A percentile compares a stretch with the other conserved stretches of the same genome.
Evolutionary conservation across 108 stramenopile species (phyloP).

Genomic region (Pseudonitzschia multiseries): DNA sequence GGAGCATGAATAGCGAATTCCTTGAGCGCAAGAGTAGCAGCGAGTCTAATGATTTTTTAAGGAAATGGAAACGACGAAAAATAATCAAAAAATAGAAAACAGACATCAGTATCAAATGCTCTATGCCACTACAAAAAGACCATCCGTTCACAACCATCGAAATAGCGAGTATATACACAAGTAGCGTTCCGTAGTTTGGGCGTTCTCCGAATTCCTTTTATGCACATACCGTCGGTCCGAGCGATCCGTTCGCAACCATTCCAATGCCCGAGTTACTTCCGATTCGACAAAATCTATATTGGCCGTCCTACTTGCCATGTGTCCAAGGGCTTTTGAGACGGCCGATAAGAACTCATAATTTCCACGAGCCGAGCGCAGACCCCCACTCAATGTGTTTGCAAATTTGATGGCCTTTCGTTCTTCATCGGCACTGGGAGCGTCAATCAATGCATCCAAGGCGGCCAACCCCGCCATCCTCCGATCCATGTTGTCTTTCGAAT

Average conservation of each 20-base stretch:
- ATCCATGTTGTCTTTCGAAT: constrained; percentile 48
- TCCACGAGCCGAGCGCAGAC: constrained; percentile 56
- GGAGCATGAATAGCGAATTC: constrained; percentile 92
- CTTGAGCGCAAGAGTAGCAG: constrained; percentile 83
- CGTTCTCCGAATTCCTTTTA: not conserved
- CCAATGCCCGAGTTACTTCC: constrained; percentile 87
- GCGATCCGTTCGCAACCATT: constrained; percentile 87
- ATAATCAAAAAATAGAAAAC: not conserved
- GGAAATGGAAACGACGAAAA: not conserved
- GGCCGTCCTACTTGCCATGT: constrained; percentile 79
- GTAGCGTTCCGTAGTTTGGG: too few species aligned
- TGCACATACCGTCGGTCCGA: constrained; percentile 65
- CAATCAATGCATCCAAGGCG: constrained; percentile 77
- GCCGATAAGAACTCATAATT: constrained; percentile 86
- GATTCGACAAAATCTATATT: constrained; percentile 93
- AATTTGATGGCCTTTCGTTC: constrained; percentile 91
- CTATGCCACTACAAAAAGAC: too few species aligned
- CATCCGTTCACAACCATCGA: too few species aligned
- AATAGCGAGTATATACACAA: too few species aligned
- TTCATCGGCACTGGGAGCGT: constrained; percentile 84
- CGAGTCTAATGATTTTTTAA: constrained; percentile 49
- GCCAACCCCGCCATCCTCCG: constrained; percentile 81
- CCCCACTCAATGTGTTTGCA: constrained; percentile 83
- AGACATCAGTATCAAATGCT: not conserved
- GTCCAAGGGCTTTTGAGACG: constrained; percentile 85